A percentile compares a stretch with the other conserved stretches of the same genome.
Evolutionary conservation across 441 rosid species (phyloP).

Genomic region (Isatis lusitanica): DNA sequence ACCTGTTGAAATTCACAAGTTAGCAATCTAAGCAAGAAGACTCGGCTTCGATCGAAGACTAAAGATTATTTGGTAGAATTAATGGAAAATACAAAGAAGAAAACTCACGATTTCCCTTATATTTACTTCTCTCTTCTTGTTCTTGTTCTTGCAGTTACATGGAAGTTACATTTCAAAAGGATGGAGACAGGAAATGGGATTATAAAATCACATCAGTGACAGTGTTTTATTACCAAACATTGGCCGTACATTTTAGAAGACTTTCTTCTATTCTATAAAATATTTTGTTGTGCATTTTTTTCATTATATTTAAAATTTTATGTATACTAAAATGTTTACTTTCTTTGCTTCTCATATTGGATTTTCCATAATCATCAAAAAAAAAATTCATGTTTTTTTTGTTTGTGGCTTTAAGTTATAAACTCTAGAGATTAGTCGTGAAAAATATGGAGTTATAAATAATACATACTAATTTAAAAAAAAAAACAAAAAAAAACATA

Average conservation of each 20-base stretch:
- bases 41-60: background rate
- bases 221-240: constrained; percentile 23
- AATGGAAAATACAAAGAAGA: background rate
- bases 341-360: background rate
- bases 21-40: background rate
- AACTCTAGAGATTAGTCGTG: too few relatives aligned
- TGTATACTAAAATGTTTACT: background rate
- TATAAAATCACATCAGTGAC: background rate
- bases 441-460: background rate
- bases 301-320: background rate
- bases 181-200: background rate
- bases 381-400: too few relatives aligned
- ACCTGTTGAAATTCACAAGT: constrained; percentile 5
- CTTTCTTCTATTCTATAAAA: background rate
- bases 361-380: background rate
- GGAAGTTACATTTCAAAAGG: constrained; percentile 5
- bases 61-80: background rate
- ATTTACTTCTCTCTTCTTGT: background rate
- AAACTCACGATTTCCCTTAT: constrained; percentile 7
- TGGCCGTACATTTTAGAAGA: constrained; percentile 13
- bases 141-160: background rate
- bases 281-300: background rate
- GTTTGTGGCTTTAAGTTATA: background rate
- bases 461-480: background rate
- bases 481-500: background rate